phyloP scores from a whole-genome alignment of 1,284 basidiomycete genomes.

The Irpex sp. region DNA sequence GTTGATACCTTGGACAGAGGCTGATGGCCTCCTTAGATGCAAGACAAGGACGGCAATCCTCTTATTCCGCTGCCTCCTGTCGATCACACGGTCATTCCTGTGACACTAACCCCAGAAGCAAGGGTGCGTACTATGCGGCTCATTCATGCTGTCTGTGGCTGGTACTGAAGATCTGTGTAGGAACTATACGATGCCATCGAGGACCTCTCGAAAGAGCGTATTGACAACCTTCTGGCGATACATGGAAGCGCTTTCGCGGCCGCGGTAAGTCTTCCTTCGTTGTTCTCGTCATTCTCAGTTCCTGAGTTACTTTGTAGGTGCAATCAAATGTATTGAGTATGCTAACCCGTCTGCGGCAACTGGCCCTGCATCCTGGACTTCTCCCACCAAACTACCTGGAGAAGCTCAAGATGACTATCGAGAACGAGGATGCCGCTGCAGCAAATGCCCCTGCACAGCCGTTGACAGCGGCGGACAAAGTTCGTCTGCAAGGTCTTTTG shows the following conservation, averaged over 20 bases:
- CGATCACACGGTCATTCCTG: slow-evolving; percentile 67
- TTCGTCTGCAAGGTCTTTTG: slow-evolving; percentile 60
- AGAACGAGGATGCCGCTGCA: slow-evolving; percentile 21
- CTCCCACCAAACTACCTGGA: slow-evolving; percentile 76
- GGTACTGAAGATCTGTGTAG: slow-evolving; percentile 30
- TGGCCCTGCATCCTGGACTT: slow-evolving; percentile 78
- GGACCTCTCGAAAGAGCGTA: slow-evolving; percentile 54
- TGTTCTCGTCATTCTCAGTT: no score
- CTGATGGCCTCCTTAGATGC: slow-evolving; percentile 50
- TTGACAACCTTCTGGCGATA: slow-evolving; percentile 53
- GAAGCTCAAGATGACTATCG: slow-evolving; percentile 46
- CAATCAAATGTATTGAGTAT: slow-evolving; percentile 75
- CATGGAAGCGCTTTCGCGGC: slow-evolving; percentile 36
- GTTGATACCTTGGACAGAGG: no score
- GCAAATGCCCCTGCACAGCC: slow-evolving; percentile 26
- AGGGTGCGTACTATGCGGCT: slow-evolving; percentile 41
- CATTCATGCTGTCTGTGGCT: neutral
- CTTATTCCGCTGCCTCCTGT: slow-evolving; percentile 38
- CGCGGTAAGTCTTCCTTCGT: no score
- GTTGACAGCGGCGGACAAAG: slow-evolving; percentile 48
- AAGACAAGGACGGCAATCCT: slow-evolving; percentile 68
- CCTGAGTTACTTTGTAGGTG: slow-evolving; percentile 34
- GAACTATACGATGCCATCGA: slow-evolving; percentile 76
- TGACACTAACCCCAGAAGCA: slow-evolving; percentile 66
- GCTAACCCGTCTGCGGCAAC: slow-evolving; percentile 84